Base-by-base conservation (phyloP, 2,329 filamentous ascomycete genomes). In the Stemphylium vesicarium region DNA sequence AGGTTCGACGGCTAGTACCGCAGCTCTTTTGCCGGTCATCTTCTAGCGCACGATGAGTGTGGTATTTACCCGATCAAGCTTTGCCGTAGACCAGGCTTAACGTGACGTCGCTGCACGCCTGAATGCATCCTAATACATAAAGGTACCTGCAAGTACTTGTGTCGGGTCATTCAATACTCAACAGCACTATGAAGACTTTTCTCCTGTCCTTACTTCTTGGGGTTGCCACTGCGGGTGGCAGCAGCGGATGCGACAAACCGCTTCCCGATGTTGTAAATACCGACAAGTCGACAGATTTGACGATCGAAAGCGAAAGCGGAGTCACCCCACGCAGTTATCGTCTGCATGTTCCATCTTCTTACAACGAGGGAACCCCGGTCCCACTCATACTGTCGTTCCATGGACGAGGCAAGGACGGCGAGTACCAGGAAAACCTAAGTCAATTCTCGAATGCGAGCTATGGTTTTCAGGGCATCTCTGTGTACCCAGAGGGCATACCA, bases 371-470 rank as follows among this genome's bases (percentile, higher is more conserved):
- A 41, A 73, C 49, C 1, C 70, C 77, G 2, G 65, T 74, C 0
- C 75, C 79, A 0, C 50, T 83, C 24, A 80, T 82, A 32, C 69
- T 83, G 31, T 81, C 81, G 5, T 83, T 78, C 60, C 80, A 83
- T 52, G 81, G 80, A 4, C 73, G 76, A 4, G 63, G 59, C 15
- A 73, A 76, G 44, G 68, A 70, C 26, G 73, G 75, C 35, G 59
- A 67, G 35, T 69, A 72, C 8, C 74, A 81, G 57, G 76, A 79
- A 58, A 53, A 64, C 3, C 71, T 82, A 2, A 78, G 79, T 7
- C 75, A 78, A 40, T 81, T 83, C 62, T 79, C 77, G 29, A 78
- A 80, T 44, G 65, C 75, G 12, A 64, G 66, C 0, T 76, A 76
- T 54, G 81, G 81, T 26, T 74, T 77, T 9, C 51, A 81, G 22